Evolutionary conservation across 2,329 filamentous ascomycete genomes (phyloP).

Genomic region (Ophiostoma ips): DNA sequence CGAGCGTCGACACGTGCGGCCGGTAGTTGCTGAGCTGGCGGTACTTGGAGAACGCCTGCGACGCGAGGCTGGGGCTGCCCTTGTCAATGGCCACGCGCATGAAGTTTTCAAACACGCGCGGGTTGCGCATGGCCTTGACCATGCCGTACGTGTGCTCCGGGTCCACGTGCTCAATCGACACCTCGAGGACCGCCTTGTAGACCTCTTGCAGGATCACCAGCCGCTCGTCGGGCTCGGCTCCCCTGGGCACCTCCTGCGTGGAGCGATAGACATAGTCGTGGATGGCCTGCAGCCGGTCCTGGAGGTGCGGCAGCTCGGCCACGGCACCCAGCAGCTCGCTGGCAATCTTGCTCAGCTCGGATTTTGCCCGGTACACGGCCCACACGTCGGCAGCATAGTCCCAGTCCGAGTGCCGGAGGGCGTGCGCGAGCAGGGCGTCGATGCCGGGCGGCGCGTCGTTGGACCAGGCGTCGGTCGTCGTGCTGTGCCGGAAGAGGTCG

Average conservation of each 20-base stretch:
- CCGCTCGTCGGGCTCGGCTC: neutral
- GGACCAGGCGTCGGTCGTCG: slow-evolving; percentile 1
- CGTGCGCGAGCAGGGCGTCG: slow-evolving; percentile 29
- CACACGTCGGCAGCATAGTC: slow-evolving; percentile 23
- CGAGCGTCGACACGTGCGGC: slow-evolving; percentile 27
- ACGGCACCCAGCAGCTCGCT: slow-evolving; percentile 23
- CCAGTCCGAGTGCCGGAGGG: slow-evolving; percentile 26
- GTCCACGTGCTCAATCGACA: slow-evolving; percentile 8
- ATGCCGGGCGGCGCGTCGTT: slow-evolving; percentile 21
- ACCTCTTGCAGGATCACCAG: neutral
- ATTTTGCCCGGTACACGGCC: slow-evolving; percentile 19
- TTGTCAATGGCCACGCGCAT: slow-evolving; percentile 21
- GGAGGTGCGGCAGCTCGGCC: neutral
- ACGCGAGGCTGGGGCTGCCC: slow-evolving; percentile 20
- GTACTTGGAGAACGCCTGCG: slow-evolving; percentile 32
- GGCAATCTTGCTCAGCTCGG: slow-evolving; percentile 1
- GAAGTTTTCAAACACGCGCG: slow-evolving; percentile 29
- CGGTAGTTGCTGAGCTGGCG: slow-evolving; percentile 26
- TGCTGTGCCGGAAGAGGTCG: slow-evolving; percentile 25
- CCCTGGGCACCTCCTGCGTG: neutral
- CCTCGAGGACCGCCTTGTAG: slow-evolving; percentile 8
- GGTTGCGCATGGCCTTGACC: slow-evolving; percentile 26
- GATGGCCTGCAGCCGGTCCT: neutral
- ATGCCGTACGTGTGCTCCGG: slow-evolving; percentile 22
- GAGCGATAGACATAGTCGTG: neutral